phyloP scores from a whole-genome alignment of 352 stramenopile species.

The Elongisporangium undulatum region DNA sequence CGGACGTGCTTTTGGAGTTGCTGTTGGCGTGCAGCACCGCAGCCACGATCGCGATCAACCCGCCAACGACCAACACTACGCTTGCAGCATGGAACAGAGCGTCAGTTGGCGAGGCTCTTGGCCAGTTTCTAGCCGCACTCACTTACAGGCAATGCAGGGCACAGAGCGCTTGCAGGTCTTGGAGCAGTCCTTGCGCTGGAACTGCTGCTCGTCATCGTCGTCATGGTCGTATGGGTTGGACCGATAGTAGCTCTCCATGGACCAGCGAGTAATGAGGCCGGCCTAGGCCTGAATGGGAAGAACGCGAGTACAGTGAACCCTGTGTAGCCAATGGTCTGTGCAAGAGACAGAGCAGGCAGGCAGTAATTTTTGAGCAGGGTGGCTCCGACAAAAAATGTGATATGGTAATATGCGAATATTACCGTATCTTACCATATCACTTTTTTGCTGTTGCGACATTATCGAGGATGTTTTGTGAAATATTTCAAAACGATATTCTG shows the following conservation, averaged over 20 bases:
- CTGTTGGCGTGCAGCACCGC: slow-evolving; percentile 25
- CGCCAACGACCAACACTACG: slow-evolving; percentile 23
- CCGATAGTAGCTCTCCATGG: neutral
- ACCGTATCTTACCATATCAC: too few species aligned
- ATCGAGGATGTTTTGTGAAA: too few species aligned
- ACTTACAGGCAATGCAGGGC: neutral
- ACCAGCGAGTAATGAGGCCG: neutral
- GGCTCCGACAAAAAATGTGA: neutral
- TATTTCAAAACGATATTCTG: too few species aligned
- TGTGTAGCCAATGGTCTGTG: neutral
- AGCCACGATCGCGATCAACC: slow-evolving; percentile 30
- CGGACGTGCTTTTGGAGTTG: slow-evolving; percentile 6
- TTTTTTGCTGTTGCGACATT: too few species aligned
- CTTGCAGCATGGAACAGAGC: neutral
- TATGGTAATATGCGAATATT: neutral
- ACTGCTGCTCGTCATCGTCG: neutral
- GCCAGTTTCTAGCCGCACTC: neutral
- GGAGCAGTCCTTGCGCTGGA: neutral
- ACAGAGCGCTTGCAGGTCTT: neutral
- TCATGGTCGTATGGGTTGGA: neutral
- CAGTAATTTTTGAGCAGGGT: neutral
- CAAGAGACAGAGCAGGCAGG: neutral
- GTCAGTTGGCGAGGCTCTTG: neutral
- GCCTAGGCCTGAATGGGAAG: neutral
- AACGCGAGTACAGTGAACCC: neutral